Conservation (phyloP, 73 alveolate species). For the Tetrahymena borealis region DNA sequence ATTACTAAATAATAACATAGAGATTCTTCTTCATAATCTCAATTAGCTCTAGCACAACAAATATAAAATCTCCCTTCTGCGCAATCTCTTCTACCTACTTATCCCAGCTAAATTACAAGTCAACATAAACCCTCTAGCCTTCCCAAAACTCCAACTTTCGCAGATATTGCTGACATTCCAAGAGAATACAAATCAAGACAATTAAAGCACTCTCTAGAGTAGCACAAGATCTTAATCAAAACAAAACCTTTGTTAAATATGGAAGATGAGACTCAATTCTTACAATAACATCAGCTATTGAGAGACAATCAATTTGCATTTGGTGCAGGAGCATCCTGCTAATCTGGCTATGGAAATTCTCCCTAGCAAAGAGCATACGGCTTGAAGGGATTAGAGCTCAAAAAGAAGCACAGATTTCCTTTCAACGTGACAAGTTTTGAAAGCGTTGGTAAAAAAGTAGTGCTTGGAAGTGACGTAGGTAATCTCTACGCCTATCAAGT, state of each 20-base stretch:
- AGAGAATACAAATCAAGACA: neutral
- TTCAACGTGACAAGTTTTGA: neutral
- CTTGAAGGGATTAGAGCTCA: neutral
- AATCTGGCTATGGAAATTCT: neutral
- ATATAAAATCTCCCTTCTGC: too few species aligned
- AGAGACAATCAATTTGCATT: too few species aligned
- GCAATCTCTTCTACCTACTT: too few species aligned
- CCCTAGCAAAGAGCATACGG: neutral
- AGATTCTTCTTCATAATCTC: too few species aligned
- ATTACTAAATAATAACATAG: too few species aligned
- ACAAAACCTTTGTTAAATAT: neutral
- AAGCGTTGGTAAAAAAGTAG: neutral
- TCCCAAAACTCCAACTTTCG: too few species aligned
- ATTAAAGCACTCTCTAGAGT: neutral
- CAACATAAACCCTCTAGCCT: too few species aligned
- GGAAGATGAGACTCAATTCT: neutral
- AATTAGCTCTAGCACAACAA: too few species aligned
- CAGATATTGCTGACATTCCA: too few species aligned
- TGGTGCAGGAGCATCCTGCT: too few species aligned
- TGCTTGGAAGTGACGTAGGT: neutral
- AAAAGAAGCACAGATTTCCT: neutral
- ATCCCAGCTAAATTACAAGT: too few species aligned
- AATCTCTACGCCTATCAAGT: neutral
- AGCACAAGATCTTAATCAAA: neutral
- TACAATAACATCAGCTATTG: neutral